These are phyloP conservation scores for Russula olivacea DNA, from an alignment of 768 basidiomycete species.

Conservation along the genomic window DNA sequence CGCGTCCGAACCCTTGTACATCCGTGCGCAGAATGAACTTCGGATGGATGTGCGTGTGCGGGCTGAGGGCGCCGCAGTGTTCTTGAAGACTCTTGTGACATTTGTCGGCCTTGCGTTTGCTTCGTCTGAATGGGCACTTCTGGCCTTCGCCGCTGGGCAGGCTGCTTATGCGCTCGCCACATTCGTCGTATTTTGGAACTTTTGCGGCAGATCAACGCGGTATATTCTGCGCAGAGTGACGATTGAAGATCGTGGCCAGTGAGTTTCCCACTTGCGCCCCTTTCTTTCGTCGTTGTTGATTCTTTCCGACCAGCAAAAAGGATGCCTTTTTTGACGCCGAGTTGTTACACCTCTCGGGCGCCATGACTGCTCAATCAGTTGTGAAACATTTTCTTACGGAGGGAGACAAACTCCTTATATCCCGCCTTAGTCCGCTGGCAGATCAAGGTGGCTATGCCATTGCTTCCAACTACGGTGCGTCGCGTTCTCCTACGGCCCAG, in stretches of 20 bases:
- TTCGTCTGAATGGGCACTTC: slow-evolving; percentile 48
- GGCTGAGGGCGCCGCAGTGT: slow-evolving; percentile 82
- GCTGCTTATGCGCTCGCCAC: slow-evolving; percentile 60
- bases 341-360: slow-evolving; percentile 59
- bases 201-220: slow-evolving; percentile 22
- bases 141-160: slow-evolving; percentile 87
- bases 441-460: slow-evolving; percentile 95
- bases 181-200: slow-evolving; percentile 47
- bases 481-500: not conserved
- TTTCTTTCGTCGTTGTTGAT: not conserved
- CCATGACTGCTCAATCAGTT: slow-evolving; percentile 83
- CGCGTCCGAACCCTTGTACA: slow-evolving; percentile 61
- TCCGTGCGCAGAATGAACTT: slow-evolving; percentile 52
- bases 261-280: slow-evolving; percentile 3
- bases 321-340: slow-evolving; percentile 40
- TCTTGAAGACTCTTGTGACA: slow-evolving; percentile 64
- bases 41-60: slow-evolving; percentile 66
- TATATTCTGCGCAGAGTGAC: slow-evolving; percentile 27
- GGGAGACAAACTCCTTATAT: slow-evolving; percentile 87
- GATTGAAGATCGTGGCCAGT: slow-evolving; percentile 30
- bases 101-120: slow-evolving; percentile 51
- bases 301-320: slow-evolving; percentile 21
- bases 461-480: slow-evolving; percentile 88
- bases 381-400: slow-evolving; percentile 95
- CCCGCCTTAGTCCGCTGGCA: slow-evolving; percentile 71